Conservation (phyloP, 31 red algal species). For the Porphyra umbilicalis region DNA sequence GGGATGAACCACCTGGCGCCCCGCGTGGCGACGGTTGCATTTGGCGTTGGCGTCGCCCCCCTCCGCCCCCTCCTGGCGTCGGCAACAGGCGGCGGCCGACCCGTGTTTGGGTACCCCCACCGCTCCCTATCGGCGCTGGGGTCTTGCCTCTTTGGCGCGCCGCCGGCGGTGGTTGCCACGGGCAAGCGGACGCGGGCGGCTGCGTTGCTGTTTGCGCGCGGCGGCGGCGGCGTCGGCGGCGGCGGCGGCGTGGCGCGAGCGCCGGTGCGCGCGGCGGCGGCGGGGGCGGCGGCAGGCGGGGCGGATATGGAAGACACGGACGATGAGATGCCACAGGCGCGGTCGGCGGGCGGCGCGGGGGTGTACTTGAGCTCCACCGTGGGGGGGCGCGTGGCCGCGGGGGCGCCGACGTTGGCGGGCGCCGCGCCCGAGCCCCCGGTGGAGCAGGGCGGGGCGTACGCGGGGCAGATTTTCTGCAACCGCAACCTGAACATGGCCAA, state of each 20-base stretch:
- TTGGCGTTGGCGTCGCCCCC: too few species aligned
- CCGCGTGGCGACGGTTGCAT: too few species aligned
- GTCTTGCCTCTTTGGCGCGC: not conserved
- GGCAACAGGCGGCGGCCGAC: too few species aligned
- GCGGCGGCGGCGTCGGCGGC: not conserved
- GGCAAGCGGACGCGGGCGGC: not conserved
- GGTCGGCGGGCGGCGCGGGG: not conserved
- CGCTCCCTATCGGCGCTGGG: not conserved
- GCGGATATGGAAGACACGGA: not conserved
- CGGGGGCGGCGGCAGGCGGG: not conserved
- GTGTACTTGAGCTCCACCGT: not conserved
- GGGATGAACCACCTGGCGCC: too few species aligned
- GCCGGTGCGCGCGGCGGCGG: not conserved
- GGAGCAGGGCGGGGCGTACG: conserved; percentile 21
- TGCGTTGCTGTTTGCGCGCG: not conserved
- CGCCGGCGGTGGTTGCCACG: not conserved
- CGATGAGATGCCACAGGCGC: not conserved
- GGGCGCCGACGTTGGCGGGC: not conserved
- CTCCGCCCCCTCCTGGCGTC: too few species aligned
- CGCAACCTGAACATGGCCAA: conserved; percentile 87
- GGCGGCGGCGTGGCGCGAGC: not conserved
- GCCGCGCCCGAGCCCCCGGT: not conserved
- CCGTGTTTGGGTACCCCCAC: too few species aligned
- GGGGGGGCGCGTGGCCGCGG: not conserved
- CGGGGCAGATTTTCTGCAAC: conserved; percentile 91